Conservation (phyloP, 2,329 filamentous ascomycete genomes). For the Fusarium brevicatenulatum region DNA sequence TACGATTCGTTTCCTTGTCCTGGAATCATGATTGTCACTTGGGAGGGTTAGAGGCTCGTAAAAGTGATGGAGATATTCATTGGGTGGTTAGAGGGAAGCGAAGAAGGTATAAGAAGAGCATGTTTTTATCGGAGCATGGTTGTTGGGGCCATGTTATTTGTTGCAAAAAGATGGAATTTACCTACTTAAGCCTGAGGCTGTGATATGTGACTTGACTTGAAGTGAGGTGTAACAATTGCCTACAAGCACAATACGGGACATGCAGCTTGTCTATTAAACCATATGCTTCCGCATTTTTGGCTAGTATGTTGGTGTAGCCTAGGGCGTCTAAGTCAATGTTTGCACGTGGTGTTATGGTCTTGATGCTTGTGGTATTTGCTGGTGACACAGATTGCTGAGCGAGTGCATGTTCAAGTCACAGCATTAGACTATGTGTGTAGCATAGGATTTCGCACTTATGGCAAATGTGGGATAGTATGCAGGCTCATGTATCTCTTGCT, state of each 20-base stretch:
- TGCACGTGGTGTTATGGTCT: not conserved
- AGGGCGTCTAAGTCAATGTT: not conserved
- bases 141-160: constrained; percentile 28
- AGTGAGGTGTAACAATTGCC: not conserved
- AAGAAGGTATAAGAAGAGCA: constrained; percentile 37
- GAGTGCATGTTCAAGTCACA: not conserved
- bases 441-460: not conserved
- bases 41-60: not conserved
- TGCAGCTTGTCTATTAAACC: not conserved
- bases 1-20: constrained; percentile 30
- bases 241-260: not conserved
- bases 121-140: constrained; percentile 34
- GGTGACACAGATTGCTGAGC: not conserved
- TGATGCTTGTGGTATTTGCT: not conserved
- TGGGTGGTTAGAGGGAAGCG: constrained; percentile 31
- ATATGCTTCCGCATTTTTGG: not conserved
- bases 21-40: constrained; percentile 22
- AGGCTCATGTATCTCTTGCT: not conserved
- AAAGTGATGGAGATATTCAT: constrained; percentile 16
- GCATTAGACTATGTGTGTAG: not conserved
- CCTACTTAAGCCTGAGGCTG: not conserved
- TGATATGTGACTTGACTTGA: not conserved
- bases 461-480: no score
- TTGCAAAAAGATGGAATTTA: constrained; percentile 31
- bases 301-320: not conserved